Evolutionary conservation across 495 filamentous ascomycete genomes (phyloP).

Genomic region (Penicillium simplicissimum): DNA sequence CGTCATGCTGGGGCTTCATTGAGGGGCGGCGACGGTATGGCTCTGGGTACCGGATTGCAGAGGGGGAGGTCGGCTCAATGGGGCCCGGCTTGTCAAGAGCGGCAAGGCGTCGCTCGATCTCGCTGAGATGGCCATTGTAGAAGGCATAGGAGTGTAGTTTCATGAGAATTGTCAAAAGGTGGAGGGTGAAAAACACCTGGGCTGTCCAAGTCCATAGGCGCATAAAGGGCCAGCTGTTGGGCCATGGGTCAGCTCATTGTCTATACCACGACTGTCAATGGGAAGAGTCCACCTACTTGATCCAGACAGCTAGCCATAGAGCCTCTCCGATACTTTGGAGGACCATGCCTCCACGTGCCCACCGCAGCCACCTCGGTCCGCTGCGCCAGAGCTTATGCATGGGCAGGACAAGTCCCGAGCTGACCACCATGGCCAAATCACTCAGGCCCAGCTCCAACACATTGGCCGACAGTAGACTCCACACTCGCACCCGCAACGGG

Average conservation of each 20-base stretch:
- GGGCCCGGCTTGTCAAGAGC: conserved; percentile 75
- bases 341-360: conserved; percentile 72
- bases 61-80: conserved; percentile 57
- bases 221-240: conserved; percentile 72
- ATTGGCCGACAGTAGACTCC: conserved; percentile 82
- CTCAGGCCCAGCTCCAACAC: conserved; percentile 83
- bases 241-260: conserved; percentile 26
- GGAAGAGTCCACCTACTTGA: conserved; percentile 53
- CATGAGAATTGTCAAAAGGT: conserved; percentile 90
- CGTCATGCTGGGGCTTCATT: conserved; percentile 34
- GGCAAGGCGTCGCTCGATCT: conserved; percentile 75
- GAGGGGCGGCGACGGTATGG: conserved; percentile 44
- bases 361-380: conserved; percentile 60
- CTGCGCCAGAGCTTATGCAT: conserved; percentile 67
- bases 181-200: conserved; percentile 91
- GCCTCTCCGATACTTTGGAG: conserved; percentile 82
- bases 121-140: conserved; percentile 93
- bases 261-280: background rate
- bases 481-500: conserved; percentile 79
- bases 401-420: conserved; percentile 68
- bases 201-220: conserved; percentile 92
- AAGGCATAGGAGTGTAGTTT: conserved; percentile 99
- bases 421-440: conserved; percentile 81
- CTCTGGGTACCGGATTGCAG: conserved; percentile 76
- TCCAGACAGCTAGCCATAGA: conserved; percentile 80